These are phyloP conservation scores for Draba incana DNA, from an alignment of 345 rosid species.

Conservation along the genomic window DNA sequence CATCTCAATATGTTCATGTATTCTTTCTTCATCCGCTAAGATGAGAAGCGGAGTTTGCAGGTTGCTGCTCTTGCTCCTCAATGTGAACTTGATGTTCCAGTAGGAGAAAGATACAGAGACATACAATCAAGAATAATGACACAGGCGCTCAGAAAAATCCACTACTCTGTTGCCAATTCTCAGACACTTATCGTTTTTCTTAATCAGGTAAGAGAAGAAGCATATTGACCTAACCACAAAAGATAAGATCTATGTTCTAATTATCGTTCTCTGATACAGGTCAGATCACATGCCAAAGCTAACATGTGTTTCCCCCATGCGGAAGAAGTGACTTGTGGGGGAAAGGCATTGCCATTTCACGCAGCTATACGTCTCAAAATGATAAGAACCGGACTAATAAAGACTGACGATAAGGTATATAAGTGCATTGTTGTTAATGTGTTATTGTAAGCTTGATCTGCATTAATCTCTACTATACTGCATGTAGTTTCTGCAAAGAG, in stretches of 20 bases:
- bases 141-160: conserved; percentile 80
- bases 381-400: conserved; percentile 67
- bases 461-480: not conserved
- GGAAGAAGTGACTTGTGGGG: conserved; percentile 89
- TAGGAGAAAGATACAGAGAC: conserved; percentile 54
- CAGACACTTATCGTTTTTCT: conserved; percentile 75
- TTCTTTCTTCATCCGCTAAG: conserved; percentile 22
- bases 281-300: conserved; percentile 57
- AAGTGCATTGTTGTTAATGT: conserved; percentile 26
- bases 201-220: conserved; percentile 65
- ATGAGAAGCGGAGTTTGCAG: conserved; percentile 40
- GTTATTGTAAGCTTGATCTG: conserved; percentile 14
- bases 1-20: conserved; percentile 9
- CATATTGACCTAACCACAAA: not conserved
- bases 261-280: conserved; percentile 46
- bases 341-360: conserved; percentile 88
- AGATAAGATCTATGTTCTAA: not conserved
- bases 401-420: conserved; percentile 58
- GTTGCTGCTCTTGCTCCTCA: conserved; percentile 95
- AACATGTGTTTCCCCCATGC: conserved; percentile 43
- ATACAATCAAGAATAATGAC: conserved; percentile 74
- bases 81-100: conserved; percentile 63
- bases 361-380: conserved; percentile 92
- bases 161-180: conserved; percentile 65
- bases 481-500: not conserved